These are phyloP conservation scores for Acacia confusa DNA, from an alignment of 306 rosid species.

Conservation along the genomic window DNA sequence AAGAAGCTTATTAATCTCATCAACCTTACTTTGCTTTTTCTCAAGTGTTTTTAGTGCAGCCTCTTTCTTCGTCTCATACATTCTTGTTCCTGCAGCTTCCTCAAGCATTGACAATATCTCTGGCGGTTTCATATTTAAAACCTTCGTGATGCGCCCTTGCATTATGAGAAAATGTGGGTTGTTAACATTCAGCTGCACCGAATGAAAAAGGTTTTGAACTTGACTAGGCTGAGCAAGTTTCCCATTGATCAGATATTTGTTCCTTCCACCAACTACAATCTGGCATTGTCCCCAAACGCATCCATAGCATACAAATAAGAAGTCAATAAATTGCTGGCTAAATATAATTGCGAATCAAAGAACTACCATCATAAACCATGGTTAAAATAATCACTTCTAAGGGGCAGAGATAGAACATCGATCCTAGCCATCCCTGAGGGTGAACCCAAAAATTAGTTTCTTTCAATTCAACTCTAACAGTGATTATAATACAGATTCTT, in stretches of 20 bases:
- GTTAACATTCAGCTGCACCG: constrained; percentile 95
- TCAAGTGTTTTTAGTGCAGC: constrained; percentile 96
- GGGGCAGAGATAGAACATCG: neutral
- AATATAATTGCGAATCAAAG: neutral
- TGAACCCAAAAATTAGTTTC: neutral
- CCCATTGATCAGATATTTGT: constrained; percentile 90
- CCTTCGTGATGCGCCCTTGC: constrained; percentile 99
- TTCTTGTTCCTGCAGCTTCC: constrained; percentile 99
- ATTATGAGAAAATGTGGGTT: constrained; percentile 96
- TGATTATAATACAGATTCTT: neutral
- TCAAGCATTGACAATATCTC: constrained; percentile 98
- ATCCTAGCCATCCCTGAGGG: neutral
- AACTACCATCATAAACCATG: neutral
- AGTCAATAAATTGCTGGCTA: neutral
- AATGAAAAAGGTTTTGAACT: constrained; percentile 95
- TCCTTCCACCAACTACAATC: constrained; percentile 99
- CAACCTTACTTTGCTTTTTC: constrained; percentile 97
- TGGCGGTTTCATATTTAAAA: constrained; percentile 93
- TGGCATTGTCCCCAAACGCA: constrained; percentile 46
- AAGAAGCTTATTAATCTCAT: constrained; percentile 94
- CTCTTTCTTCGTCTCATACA: constrained; percentile 98
- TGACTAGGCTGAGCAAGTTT: constrained; percentile 98
- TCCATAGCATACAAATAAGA: constrained; percentile 1
- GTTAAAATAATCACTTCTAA: constrained; percentile 12
- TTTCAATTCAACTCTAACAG: neutral